Conservation (phyloP, 139 green algal species). For the Volvox africanus region DNA sequence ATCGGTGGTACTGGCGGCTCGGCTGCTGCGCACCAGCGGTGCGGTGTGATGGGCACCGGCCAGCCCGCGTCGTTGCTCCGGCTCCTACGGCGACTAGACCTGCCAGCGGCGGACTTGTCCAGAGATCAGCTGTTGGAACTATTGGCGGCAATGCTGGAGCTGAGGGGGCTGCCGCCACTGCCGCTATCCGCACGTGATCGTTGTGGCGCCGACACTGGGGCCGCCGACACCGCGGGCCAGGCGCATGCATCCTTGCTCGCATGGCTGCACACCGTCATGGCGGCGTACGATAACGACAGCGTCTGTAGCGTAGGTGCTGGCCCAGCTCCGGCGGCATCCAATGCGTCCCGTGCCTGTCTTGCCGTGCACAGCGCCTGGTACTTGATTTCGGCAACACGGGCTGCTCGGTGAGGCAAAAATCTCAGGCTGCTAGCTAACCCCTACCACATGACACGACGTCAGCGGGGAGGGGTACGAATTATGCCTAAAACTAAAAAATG, state of each 20-base stretch:
- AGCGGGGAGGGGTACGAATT: too few relatives aligned
- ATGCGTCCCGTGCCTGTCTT: background rate
- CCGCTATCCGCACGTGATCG: background rate
- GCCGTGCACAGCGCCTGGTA: background rate
- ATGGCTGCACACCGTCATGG: background rate
- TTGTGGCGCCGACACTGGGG: background rate
- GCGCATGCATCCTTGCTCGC: background rate
- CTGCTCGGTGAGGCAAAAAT: background rate
- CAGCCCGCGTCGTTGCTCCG: background rate
- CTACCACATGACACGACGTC: too few relatives aligned
- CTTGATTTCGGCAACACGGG: background rate
- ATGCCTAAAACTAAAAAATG: too few relatives aligned
- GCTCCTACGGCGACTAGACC: background rate
- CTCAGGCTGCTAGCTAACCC: too few relatives aligned
- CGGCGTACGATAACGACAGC: background rate
- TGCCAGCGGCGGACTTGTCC: background rate
- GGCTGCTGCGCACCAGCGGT: background rate
- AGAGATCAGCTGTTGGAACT: background rate
- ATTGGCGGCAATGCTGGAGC: constrained; percentile 21
- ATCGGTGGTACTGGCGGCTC: background rate
- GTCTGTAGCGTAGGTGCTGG: background rate
- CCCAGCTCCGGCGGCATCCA: background rate
- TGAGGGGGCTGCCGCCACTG: background rate
- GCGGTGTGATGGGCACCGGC: background rate
- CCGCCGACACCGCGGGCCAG: background rate